Base-by-base conservation (phyloP, 331 rosid genomes). In the Quercus phellos region DNA sequence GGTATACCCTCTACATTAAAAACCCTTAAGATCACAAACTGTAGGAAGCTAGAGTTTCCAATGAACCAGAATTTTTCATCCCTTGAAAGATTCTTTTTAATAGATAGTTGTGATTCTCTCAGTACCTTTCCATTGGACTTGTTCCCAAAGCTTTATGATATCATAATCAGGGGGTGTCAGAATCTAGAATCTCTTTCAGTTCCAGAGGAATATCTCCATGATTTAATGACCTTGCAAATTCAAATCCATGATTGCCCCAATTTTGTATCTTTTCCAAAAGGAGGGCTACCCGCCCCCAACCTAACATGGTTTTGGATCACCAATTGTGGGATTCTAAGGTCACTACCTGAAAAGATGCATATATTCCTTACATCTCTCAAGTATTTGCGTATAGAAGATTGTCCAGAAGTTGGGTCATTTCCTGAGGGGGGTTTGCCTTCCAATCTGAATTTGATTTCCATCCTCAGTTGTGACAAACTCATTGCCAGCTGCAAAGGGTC, bases 291-390 rank as follows among this genome's bases (percentile, higher is more conserved):
- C 16, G 4, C 51, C 51, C 51, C 51, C 51, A 46, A 12, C 51
- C 51, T 46, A 10, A 46, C 51, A 46, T 46, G 51, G 51, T 46
- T 46, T 46, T 46, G 51, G 51, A 5, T 79, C 55, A 16, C 3
- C 5, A 8, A n/a, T 5, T 12, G 72, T 54, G 70, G 72, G 30
- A 78, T 30, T 32, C 73, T 78, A 14, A 72, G 72, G 72, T 60
- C 63, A 8, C 38, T 82, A 18, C 82, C 82, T 1, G 61, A 74
- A 38, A 29, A 30, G 14, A 73, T 83, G 77, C 12, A 54, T 55
- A 53, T 11, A 42, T 56, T 74, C 35, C 72, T 83, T 70, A 72
- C 76, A 46, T 46, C 51, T 46, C 51, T 46, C 16, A 46, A 46
- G 51, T 46, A 46, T 46, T 46, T 46, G 17, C 51, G 17, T 46